phyloP scores from a whole-genome alignment of 495 filamentous ascomycete species.

The Massariosphaeria phaeospora region DNA sequence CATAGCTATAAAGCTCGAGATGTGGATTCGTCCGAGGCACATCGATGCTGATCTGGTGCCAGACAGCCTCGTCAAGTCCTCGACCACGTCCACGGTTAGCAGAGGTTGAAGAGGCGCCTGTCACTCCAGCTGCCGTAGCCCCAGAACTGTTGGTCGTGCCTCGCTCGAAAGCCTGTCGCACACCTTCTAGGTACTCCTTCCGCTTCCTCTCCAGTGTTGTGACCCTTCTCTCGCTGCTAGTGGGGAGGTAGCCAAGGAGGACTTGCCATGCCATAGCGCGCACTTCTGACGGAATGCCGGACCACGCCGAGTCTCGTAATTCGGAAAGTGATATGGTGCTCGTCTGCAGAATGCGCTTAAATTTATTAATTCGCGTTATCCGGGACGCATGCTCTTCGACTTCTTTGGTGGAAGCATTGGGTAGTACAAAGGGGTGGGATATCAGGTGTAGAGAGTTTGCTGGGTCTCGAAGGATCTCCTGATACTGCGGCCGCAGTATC shows the following conservation, averaged over 20 bases:
- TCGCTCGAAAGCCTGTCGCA: slow-evolving; percentile 88
- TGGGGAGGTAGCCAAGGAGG: slow-evolving; percentile 88
- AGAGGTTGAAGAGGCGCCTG: slow-evolving; percentile 23
- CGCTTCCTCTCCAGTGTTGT: slow-evolving; percentile 88
- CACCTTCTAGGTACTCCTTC: slow-evolving; percentile 94
- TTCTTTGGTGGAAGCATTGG: slow-evolving; percentile 75
- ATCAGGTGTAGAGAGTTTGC: slow-evolving; percentile 94
- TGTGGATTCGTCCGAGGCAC: slow-evolving; percentile 96
- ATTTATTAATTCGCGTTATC: slow-evolving; percentile 95
- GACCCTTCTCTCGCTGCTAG: slow-evolving; percentile 86
- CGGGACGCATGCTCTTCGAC: slow-evolving; percentile 79
- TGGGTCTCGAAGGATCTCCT: slow-evolving; percentile 91
- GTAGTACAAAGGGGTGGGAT: slow-evolving; percentile 70
- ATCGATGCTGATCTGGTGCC: slow-evolving; percentile 99
- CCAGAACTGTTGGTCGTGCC: slow-evolving; percentile 43
- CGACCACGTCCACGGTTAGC: slow-evolving; percentile 50
- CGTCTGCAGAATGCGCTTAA: slow-evolving; percentile 89
- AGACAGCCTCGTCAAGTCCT: slow-evolving; percentile 89
- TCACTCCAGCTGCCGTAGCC: slow-evolving; percentile 33
- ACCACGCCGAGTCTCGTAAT: slow-evolving; percentile 81
- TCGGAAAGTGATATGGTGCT: slow-evolving; percentile 82
- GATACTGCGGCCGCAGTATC: slow-evolving; percentile 93
- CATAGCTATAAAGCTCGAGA: slow-evolving; percentile 88
- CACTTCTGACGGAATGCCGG: slow-evolving; percentile 88
- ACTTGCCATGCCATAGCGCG: slow-evolving; percentile 98